Base-by-base conservation (phyloP, 2,329 filamentous ascomycete genomes). In the Ilyonectria mors-panacis region DNA sequence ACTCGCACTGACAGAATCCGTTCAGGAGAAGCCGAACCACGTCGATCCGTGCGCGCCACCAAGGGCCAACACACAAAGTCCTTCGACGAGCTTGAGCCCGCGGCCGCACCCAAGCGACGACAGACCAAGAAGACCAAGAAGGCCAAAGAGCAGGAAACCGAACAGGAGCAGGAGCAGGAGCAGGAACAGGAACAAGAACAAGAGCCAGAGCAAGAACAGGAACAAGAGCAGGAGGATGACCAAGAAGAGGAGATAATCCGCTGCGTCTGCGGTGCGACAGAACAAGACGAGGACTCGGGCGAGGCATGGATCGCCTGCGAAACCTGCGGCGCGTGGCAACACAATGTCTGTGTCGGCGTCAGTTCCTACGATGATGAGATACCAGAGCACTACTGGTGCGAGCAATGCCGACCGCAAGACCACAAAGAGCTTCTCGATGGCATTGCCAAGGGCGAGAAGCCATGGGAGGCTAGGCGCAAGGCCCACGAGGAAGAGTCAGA, bases 241-340 rank as follows among this genome's bases (percentile, higher is more conserved):
- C 76, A 80, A 42, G 80, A 85, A 17, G 86, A 89, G 57, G 93
- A 94, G 76, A 88, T 96, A 72, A 97, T 98, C 71, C 92, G 95
- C 73, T 99, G 95, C 80, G 93, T 98, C 56, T 99, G 95, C 78
- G 95, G 96, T 73, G 92, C 94, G 66, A 93, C 93, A 50, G 92
- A 93, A 74, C 92, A 94, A 72, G 93, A 95, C 67, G 93, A 95
- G 73, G 93, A 97, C 73, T 91, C 93, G 15, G 93, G 93, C 72
- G 92, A 96, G 75, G 91, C 94, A 59, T 98, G 97, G 94, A 97
- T 99, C 76, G 94, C 93, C 68, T 99, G 96, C 84, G 96, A 99
- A 81, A 89, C 89, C 53, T 99, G 96, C 81, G 90, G 90, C 55
- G 95, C 92, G 47, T 99, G 96, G 96, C 96, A 99, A 82, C 96